phyloP scores from a whole-genome alignment of 768 basidiomycete species.

The Gyrodon lividus region DNA sequence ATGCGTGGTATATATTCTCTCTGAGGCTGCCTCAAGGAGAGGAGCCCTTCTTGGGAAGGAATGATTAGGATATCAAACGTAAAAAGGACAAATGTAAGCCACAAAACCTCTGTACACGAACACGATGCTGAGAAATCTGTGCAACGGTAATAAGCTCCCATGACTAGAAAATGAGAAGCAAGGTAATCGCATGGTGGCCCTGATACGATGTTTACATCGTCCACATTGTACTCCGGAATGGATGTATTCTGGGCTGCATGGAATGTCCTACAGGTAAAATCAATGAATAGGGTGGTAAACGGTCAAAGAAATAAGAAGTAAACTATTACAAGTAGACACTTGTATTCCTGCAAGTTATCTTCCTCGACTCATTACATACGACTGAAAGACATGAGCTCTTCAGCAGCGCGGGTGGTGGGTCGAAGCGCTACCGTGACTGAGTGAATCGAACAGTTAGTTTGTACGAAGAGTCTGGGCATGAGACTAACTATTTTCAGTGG shows the following conservation, averaged over 20 bases:
- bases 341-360: too few species aligned
- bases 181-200: background rate
- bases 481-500: too few species aligned
- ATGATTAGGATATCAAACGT: slow-evolving; percentile 22
- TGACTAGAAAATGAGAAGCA: background rate
- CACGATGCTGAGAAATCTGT: background rate
- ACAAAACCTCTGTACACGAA: slow-evolving; percentile 14
- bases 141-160: background rate
- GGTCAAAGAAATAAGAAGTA: background rate
- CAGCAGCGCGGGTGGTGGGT: too few species aligned
- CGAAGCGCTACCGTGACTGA: too few species aligned
- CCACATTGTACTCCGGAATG: background rate
- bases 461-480: too few species aligned
- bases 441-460: too few species aligned
- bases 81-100: slow-evolving; percentile 19
- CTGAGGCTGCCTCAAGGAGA: background rate
- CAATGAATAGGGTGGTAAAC: slow-evolving; percentile 5
- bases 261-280: background rate
- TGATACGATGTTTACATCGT: background rate
- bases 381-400: too few species aligned
- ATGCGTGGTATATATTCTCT: background rate
- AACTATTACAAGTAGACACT: too few species aligned
- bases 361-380: too few species aligned
- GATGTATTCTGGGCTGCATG: background rate
- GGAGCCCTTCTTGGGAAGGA: background rate